These are phyloP conservation scores for Candida parachauliodes DNA, from an alignment of 805 yeast genomes.

Conservation along the genomic window DNA sequence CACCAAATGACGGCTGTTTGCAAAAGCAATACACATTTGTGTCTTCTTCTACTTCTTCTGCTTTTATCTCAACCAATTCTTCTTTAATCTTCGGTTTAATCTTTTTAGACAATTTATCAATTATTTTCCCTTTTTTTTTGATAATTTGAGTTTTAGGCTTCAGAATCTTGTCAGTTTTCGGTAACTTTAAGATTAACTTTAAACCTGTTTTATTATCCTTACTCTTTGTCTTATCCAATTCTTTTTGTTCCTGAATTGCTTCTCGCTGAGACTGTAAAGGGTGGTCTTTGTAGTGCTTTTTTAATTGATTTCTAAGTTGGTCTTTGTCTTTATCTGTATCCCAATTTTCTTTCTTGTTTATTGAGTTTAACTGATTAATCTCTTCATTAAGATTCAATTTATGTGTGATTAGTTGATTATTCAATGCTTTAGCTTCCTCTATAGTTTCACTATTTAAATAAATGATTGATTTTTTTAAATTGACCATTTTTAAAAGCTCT, in stretches of 20 bases:
- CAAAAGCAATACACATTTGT: conserved; percentile 73
- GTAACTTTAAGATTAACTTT: conserved; percentile 15
- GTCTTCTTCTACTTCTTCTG: conserved; percentile 15
- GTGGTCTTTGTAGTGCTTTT: conserved; percentile 28
- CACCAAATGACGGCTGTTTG: conserved; percentile 90
- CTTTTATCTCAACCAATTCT: conserved; percentile 1
- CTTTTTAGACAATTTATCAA: conserved; percentile 10
- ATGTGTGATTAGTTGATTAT: conserved; percentile 30
- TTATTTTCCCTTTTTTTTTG: conserved; percentile 3
- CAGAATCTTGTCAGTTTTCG: conserved; percentile 4
- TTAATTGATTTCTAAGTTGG: conserved; percentile 26
- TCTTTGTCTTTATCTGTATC: conserved; percentile 13
- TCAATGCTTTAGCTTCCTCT: conserved; percentile 24
- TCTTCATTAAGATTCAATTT: conserved; percentile 21
- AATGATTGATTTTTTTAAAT: conserved; percentile 7
- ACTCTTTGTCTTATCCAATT: conserved; percentile 2
- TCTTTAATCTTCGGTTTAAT: conserved; percentile 1
- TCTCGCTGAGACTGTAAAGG: conserved; percentile 38
- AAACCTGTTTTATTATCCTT: conserved; percentile 10
- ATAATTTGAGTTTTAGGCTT: conserved; percentile 3
- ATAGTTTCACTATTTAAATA: conserved; percentile 19
- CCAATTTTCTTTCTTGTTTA: conserved; percentile 8
- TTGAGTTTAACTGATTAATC: conserved; percentile 19
- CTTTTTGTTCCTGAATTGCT: conserved; percentile 31
- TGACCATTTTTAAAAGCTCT: background rate